Conservation (phyloP, 805 yeast genomes). For the Candida cerambycidarum region DNA sequence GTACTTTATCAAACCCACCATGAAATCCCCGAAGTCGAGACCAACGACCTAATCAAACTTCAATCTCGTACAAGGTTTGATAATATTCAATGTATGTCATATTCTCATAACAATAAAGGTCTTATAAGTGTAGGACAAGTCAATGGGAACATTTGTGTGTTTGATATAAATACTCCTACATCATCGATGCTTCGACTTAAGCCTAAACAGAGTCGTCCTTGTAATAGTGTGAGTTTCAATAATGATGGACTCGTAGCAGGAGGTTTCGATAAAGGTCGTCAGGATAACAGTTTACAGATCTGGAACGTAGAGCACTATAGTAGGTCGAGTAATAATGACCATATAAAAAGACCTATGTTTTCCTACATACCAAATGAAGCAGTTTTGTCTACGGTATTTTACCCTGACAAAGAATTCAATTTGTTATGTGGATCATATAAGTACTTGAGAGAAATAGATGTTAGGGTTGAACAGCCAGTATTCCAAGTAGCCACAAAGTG, state of each 20-base stretch:
- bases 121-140: conserved; percentile 72
- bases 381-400: conserved; percentile 65
- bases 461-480: conserved; percentile 61
- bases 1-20: conserved; percentile 56
- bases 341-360: conserved; percentile 51
- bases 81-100: conserved; percentile 64
- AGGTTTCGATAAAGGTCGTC: conserved; percentile 77
- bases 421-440: conserved; percentile 77
- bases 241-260: conserved; percentile 64
- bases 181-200: conserved; percentile 43
- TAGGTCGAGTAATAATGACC: conserved; percentile 46
- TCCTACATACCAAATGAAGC: conserved; percentile 73
- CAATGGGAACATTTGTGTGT: conserved; percentile 63
- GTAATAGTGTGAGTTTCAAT: conserved; percentile 73
- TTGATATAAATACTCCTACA: conserved; percentile 51
- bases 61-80: conserved; percentile 62
- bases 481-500: conserved; percentile 76
- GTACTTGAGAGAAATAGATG: conserved; percentile 73
- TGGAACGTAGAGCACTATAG: conserved; percentile 75
- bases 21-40: conserved; percentile 47
- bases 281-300: conserved; percentile 71
- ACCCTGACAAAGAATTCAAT: conserved; percentile 53
- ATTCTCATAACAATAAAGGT: conserved; percentile 56
- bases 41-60: conserved; percentile 51
- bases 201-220: conserved; percentile 69